Evolutionary conservation across 73 alveolate genomes (phyloP).

Genomic region (Stentor roeselii): DNA sequence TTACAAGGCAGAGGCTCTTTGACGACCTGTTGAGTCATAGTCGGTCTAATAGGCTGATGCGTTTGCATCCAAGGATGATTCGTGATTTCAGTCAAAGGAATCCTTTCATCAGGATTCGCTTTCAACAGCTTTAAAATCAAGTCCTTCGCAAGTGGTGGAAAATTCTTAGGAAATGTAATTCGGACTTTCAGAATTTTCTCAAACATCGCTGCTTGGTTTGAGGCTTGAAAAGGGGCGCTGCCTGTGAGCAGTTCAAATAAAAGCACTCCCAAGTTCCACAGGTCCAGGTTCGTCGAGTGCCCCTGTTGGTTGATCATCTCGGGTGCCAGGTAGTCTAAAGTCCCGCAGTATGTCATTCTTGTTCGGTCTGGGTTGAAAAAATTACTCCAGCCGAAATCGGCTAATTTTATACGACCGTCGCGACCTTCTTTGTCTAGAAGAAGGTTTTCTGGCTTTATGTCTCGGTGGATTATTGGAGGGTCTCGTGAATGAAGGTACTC

Average conservation of each 20-base stretch:
- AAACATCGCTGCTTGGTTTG: constrained; percentile 49
- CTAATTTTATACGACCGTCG: constrained; percentile 19
- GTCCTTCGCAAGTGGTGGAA: constrained; percentile 45
- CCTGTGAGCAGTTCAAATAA: constrained; percentile 79
- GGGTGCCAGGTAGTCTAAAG: constrained; percentile 98
- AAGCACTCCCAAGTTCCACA: constrained; percentile 90
- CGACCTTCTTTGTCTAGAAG: constrained; percentile 23
- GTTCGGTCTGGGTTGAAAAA: constrained; percentile 19
- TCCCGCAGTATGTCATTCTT: constrained; percentile 91
- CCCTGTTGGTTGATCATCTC: constrained; percentile 84
- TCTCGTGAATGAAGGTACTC: constrained; percentile 56
- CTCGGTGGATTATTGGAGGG: constrained; percentile 54
- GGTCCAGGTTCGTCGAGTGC: constrained; percentile 83
- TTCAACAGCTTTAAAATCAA: constrained; percentile 50
- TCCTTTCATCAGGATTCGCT: constrained; percentile 64
- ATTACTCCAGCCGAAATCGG: constrained; percentile 28
- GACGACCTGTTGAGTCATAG: background rate
- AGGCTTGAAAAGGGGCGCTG: constrained; percentile 72
- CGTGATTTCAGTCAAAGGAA: constrained; percentile 46
- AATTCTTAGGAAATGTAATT: constrained; percentile 61
- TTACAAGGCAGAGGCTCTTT: constrained; percentile 17
- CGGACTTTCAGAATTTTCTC: constrained; percentile 53
- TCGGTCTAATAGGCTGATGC: constrained; percentile 22
- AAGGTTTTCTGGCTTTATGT: constrained; percentile 48
- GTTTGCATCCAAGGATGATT: constrained; percentile 35